A percentile compares a stretch with the other conserved stretches of the same genome.
These are phyloP conservation scores for Phlebiopsis flavidoalba DNA, from an alignment of 768 basidiomycete species.

Conservation along the genomic window DNA sequence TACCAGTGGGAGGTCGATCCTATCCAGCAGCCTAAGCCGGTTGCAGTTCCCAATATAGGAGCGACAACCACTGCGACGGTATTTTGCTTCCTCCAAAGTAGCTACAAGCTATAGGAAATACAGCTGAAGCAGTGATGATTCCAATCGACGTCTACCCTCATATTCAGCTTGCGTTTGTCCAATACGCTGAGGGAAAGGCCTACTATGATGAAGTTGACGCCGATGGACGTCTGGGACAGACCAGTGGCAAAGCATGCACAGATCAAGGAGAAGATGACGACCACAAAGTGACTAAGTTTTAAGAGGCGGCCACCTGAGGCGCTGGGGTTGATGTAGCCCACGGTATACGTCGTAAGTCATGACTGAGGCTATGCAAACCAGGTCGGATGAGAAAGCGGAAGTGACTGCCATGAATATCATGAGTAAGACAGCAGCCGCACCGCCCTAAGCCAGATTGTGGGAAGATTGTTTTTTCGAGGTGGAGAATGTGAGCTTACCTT, in stretches of 20 bases:
- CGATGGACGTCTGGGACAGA: conserved; percentile 9
- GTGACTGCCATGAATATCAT: conserved; percentile 28
- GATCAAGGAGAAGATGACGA: conserved; percentile 3
- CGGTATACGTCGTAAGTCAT: conserved; percentile 15
- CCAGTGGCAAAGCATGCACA: conserved; percentile 10
- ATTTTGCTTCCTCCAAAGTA: conserved; percentile 13
- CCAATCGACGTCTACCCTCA: conserved; percentile 7
- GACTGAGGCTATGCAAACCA: conserved; percentile 15
- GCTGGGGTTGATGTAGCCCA: conserved; percentile 7
- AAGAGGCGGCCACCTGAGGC: conserved; percentile 8
- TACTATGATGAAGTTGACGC: conserved; percentile 13
- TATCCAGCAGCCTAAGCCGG: conserved; percentile 10
- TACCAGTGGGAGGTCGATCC: conserved; percentile 10
- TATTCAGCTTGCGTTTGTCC: background rate
- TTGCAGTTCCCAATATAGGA: conserved; percentile 9
- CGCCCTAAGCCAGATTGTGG: conserved; percentile 7
- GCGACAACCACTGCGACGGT: conserved; percentile 5
- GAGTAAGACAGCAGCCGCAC: conserved; percentile 24
- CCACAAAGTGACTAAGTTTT: conserved; percentile 7
- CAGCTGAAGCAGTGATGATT: conserved; percentile 5
- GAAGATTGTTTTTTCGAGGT: background rate
- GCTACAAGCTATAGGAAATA: conserved; percentile 11
- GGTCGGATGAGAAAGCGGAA: conserved; percentile 20
- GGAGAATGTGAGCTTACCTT: conserved; percentile 7
- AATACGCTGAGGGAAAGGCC: background rate